These are phyloP conservation scores for Penicillium sp. DNA, from an alignment of 2,329 filamentous ascomycete genomes.

Conservation along the genomic window DNA sequence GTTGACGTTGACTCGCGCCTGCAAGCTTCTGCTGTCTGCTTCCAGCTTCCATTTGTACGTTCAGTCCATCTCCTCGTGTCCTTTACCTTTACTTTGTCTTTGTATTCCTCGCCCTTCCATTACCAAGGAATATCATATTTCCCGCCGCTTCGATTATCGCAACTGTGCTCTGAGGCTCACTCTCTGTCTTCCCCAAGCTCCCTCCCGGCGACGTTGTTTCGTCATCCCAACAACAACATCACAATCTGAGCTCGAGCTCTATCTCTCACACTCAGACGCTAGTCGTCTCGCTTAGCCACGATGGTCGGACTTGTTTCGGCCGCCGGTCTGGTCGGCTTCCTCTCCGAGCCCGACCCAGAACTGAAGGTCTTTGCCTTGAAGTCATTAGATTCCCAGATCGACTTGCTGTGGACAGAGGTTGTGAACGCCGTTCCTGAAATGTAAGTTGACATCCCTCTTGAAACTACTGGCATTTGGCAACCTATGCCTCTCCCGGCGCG, in stretches of 20 bases:
- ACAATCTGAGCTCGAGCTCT: conserved; percentile 12
- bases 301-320: conserved; percentile 96
- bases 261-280: conserved; percentile 11
- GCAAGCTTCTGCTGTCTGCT: conserved; percentile 28
- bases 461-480: not conserved
- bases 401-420: conserved; percentile 96
- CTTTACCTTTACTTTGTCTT: conserved; percentile 15
- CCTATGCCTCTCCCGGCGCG: too few relatives aligned
- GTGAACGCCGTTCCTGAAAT: conserved; percentile 89
- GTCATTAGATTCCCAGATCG: conserved; percentile 92
- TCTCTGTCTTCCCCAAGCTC: conserved; percentile 26
- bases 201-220: conserved; percentile 33
- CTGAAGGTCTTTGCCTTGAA: conserved; percentile 93
- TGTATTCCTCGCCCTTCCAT: conserved; percentile 7
- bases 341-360: conserved; percentile 90
- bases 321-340: conserved; percentile 89
- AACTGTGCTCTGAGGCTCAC: conserved; percentile 21
- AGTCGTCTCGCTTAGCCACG: conserved; percentile 27
- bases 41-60: conserved; percentile 25
- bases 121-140: conserved; percentile 7
- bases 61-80: conserved; percentile 22
- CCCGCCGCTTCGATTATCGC: conserved; percentile 6
- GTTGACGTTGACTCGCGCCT: conserved; percentile 30
- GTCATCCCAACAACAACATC: conserved; percentile 29
- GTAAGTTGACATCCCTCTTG: conserved; percentile 54